Evolutionary conservation across 2,329 filamentous ascomycete species (phyloP).

Genomic region (Phaeosphaeriaceae sp.): DNA sequence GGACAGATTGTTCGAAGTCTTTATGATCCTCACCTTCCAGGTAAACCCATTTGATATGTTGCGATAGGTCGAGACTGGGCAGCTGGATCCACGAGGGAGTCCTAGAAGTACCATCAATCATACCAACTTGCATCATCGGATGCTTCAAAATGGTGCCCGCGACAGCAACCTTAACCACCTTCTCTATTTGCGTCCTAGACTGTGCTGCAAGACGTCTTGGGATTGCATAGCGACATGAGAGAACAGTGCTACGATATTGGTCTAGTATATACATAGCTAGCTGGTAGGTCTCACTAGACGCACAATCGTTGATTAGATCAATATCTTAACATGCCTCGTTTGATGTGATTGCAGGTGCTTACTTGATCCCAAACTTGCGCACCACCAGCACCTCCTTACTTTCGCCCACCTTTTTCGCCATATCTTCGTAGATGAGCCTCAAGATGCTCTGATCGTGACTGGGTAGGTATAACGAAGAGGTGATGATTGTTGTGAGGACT

Average conservation of each 20-base stretch:
- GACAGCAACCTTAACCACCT: conserved; percentile 26
- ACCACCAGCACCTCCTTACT: conserved; percentile 14
- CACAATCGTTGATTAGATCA: conserved; percentile 15
- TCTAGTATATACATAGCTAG: conserved; percentile 25
- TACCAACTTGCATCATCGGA: conserved; percentile 25
- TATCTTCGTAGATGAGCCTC: too few relatives aligned
- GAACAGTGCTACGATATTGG: conserved; percentile 26
- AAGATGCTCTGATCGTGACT: too few relatives aligned
- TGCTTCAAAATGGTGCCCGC: conserved; percentile 27
- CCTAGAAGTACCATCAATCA: conserved; percentile 14
- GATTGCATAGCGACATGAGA: conserved; percentile 27
- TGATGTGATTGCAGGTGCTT: conserved; percentile 16
- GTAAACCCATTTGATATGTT: conserved; percentile 23
- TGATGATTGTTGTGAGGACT: too few relatives aligned
- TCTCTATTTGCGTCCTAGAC: conserved; percentile 25
- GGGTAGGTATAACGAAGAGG: too few relatives aligned
- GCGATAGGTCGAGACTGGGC: conserved; percentile 18
- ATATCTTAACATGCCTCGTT: conserved; percentile 5
- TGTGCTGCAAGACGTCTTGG: conserved; percentile 22
- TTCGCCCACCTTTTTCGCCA: not conserved
- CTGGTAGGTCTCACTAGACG: conserved; percentile 20
- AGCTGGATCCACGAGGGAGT: conserved; percentile 21
- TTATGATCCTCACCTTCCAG: conserved; percentile 10
- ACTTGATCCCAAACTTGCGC: conserved; percentile 23
- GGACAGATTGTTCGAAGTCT: conserved; percentile 24